Percentiles rank a stretch among this genome's conserved stretches.
Evolutionary conservation across 257 asterid genomes (phyloP).

Genomic region (Gynochthodes officinalis): DNA sequence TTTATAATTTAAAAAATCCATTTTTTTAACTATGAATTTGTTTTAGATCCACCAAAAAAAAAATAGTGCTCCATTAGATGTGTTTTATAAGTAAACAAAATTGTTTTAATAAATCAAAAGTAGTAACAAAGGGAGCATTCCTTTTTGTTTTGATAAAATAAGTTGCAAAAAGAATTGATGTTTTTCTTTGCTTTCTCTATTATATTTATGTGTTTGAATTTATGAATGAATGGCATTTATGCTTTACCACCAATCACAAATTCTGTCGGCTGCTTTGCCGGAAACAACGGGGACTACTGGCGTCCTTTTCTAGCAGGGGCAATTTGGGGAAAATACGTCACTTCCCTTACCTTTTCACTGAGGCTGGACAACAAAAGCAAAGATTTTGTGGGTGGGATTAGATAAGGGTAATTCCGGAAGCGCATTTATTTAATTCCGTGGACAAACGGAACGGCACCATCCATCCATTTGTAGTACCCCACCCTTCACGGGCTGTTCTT

Average conservation of each 20-base stretch:
- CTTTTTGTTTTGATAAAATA: too few species aligned
- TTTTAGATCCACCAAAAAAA: too few species aligned
- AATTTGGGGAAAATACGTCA: not conserved
- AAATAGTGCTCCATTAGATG: too few species aligned
- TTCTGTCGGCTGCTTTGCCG: slow-evolving; percentile 5
- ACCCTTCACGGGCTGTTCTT: not conserved
- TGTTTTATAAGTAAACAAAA: too few species aligned
- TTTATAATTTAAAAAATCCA: too few species aligned
- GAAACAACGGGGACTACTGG: not conserved
- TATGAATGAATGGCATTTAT: not conserved
- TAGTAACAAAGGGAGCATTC: too few species aligned
- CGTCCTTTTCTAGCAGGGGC: not conserved
- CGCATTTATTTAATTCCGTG: not conserved
- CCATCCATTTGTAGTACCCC: too few species aligned
- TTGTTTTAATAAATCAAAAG: too few species aligned
- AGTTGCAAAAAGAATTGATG: too few species aligned
- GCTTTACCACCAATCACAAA: not conserved
- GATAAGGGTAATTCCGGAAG: not conserved
- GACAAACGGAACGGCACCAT: not conserved
- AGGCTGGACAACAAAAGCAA: slow-evolving; percentile 6
- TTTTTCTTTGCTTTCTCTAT: too few species aligned
- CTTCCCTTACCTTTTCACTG: not conserved
- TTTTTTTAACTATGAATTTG: too few species aligned
- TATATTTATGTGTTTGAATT: too few species aligned
- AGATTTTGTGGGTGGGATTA: not conserved